These are phyloP conservation scores for Cicer yamashitae DNA, from an alignment of 306 rosid species.

Conservation along the genomic window DNA sequence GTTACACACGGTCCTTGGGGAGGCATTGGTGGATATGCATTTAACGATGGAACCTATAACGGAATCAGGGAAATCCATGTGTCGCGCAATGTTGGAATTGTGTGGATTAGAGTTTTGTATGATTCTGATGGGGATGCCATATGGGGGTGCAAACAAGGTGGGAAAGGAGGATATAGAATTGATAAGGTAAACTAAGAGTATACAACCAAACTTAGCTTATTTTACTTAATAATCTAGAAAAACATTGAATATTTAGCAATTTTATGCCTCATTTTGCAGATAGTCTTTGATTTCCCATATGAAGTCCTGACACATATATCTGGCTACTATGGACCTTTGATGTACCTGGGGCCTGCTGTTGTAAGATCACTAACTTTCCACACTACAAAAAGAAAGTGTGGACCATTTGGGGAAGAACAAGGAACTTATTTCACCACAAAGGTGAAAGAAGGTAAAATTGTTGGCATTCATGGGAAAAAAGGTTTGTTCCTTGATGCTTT, in stretches of 20 bases:
- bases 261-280: constrained; percentile 56
- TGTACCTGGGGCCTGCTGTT: constrained; percentile 80
- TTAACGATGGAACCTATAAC: constrained; percentile 72
- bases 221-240: constrained; percentile 14
- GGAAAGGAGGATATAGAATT: constrained; percentile 75
- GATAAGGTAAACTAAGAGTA: constrained; percentile 69
- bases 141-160: constrained; percentile 79
- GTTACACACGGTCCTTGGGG: constrained; percentile 81
- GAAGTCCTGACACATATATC: constrained; percentile 85
- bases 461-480: constrained; percentile 86
- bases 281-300: constrained; percentile 77
- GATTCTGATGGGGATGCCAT: constrained; percentile 68
- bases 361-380: constrained; percentile 82
- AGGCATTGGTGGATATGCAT: constrained; percentile 69
- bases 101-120: constrained; percentile 70
- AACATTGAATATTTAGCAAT: constrained; percentile 21
- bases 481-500: constrained; percentile 89
- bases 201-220: constrained; percentile 8
- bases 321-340: constrained; percentile 71
- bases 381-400: constrained; percentile 68
- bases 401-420: constrained; percentile 91
- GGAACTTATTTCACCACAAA: constrained; percentile 73
- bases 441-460: constrained; percentile 76
- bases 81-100: constrained; percentile 77
- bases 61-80: constrained; percentile 79